phyloP scores from a whole-genome alignment of 2,329 filamentous ascomycete species.

The Phaeosphaeriaceae sp. region DNA sequence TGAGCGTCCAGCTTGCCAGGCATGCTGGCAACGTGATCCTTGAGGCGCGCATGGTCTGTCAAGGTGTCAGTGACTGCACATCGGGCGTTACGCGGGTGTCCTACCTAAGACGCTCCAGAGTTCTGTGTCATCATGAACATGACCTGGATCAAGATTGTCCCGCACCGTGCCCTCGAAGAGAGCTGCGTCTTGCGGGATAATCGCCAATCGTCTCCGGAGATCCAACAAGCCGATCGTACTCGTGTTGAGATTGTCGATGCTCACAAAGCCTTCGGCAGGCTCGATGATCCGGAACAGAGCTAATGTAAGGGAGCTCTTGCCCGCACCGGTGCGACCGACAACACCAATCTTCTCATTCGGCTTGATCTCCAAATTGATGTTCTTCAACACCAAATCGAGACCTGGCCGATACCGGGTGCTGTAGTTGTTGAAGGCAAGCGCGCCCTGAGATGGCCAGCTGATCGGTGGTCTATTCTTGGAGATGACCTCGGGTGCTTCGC shows the following conservation, averaged over 20 bases:
- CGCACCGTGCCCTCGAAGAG: conserved; percentile 92
- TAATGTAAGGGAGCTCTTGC: conserved; percentile 92
- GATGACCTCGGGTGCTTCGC: conserved; percentile 93
- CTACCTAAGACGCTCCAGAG: conserved; percentile 92
- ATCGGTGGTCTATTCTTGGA: conserved; percentile 84
- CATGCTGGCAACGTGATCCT: conserved; percentile 88
- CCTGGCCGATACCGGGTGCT: conserved; percentile 91
- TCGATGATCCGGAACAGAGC: conserved; percentile 97
- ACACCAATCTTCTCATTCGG: conserved; percentile 98
- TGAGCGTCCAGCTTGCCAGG: conserved; percentile 87
- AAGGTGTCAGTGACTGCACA: conserved; percentile 28
- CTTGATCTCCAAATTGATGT: conserved; percentile 91
- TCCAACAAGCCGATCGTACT: conserved; percentile 89
- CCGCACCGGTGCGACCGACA: conserved; percentile 92
- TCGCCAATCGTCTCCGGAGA: conserved; percentile 85
- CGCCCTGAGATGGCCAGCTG: conserved; percentile 89
- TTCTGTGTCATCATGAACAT: conserved; percentile 96
- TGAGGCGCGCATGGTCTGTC: conserved; percentile 87
- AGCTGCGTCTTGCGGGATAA: conserved; percentile 97
- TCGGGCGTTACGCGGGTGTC: conserved; percentile 43
- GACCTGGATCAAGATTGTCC: conserved; percentile 93
- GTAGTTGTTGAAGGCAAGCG: conserved; percentile 90
- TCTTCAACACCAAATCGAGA: conserved; percentile 89
- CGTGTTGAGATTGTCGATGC: conserved; percentile 88
- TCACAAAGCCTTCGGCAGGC: conserved; percentile 79